Conservation (phyloP, 495 filamentous ascomycete genomes). For the Lophium mytilinum region DNA sequence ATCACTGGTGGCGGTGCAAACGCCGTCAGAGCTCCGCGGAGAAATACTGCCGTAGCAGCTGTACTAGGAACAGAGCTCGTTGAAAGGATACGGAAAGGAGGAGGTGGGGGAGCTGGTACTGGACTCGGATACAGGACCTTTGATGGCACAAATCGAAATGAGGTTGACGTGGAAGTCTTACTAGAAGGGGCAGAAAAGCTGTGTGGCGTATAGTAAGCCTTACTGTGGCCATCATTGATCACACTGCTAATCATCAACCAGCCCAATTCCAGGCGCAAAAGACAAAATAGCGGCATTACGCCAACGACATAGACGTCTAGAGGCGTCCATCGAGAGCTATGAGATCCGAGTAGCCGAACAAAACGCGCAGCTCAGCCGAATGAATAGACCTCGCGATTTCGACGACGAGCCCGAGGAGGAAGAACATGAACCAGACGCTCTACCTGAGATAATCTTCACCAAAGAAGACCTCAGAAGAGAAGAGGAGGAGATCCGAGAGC, state of each 20-base stretch:
- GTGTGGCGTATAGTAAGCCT: constrained; percentile 69
- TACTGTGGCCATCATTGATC: background rate
- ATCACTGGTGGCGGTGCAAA: constrained; percentile 46
- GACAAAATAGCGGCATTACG: constrained; percentile 69
- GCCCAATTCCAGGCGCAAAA: constrained; percentile 70
- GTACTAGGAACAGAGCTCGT: constrained; percentile 84
- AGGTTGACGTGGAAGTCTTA: constrained; percentile 81
- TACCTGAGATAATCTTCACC: constrained; percentile 43
- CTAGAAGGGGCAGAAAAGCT: constrained; percentile 86
- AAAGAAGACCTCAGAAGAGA: constrained; percentile 63
- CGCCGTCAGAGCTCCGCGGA: constrained; percentile 49
- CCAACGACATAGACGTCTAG: constrained; percentile 60
- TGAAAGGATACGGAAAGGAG: constrained; percentile 61
- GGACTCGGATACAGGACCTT: constrained; percentile 26
- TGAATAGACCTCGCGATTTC: constrained; percentile 53
- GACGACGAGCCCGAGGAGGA: constrained; percentile 36
- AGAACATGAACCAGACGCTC: constrained; percentile 31
- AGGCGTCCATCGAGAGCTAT: constrained; percentile 67
- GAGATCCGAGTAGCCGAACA: constrained; percentile 76
- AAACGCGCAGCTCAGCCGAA: constrained; percentile 59
- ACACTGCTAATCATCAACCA: constrained; percentile 25
- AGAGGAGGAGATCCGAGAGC: constrained; percentile 66
- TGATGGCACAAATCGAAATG: constrained; percentile 42
- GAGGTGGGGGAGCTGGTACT: constrained; percentile 37
- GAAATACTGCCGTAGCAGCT: constrained; percentile 80